Evolutionary conservation across 192 early-diverging fungal genomes (phyloP).

Genomic region (Umbelopsis vinacea): DNA sequence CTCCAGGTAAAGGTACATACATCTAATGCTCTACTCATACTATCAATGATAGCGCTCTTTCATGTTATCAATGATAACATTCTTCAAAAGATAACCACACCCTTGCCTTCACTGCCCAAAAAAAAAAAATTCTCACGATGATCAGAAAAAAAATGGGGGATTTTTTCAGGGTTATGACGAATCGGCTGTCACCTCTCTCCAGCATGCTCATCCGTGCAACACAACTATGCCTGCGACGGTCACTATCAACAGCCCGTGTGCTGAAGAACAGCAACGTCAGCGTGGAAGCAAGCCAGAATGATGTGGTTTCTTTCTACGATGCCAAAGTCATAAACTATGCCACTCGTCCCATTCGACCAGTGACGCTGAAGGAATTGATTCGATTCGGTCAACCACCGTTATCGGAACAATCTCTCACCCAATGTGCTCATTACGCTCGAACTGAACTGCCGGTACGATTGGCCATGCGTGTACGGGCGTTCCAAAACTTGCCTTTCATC

Average conservation of each 20-base stretch:
- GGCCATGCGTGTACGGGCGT: slow-evolving; percentile 82
- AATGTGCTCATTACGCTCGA: slow-evolving; percentile 67
- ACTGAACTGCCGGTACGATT: slow-evolving; percentile 89
- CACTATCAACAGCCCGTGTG: slow-evolving; percentile 1
- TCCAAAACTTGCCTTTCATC: slow-evolving; percentile 93
- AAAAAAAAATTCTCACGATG: slow-evolving; percentile 4
- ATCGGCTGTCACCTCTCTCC: not conserved
- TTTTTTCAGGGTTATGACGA: not conserved
- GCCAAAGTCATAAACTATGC: slow-evolving; percentile 48
- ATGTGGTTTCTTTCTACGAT: slow-evolving; percentile 8
- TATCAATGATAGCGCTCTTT: too few species aligned
- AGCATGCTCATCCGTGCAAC: not conserved
- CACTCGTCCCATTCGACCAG: slow-evolving; percentile 60
- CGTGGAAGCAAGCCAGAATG: slow-evolving; percentile 4
- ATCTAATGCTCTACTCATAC: too few species aligned
- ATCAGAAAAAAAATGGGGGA: not conserved
- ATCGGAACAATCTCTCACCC: slow-evolving; percentile 52
- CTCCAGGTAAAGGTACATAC: too few species aligned
- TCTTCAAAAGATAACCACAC: too few species aligned
- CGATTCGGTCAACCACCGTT: slow-evolving; percentile 72
- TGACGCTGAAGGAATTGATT: slow-evolving; percentile 79
- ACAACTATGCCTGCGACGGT: not conserved
- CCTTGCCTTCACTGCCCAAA: too few species aligned
- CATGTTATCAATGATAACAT: too few species aligned
- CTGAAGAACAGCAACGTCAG: not conserved